Evolutionary conservation across 257 asterid species (phyloP).

Genomic region (Solanum rostratum): DNA sequence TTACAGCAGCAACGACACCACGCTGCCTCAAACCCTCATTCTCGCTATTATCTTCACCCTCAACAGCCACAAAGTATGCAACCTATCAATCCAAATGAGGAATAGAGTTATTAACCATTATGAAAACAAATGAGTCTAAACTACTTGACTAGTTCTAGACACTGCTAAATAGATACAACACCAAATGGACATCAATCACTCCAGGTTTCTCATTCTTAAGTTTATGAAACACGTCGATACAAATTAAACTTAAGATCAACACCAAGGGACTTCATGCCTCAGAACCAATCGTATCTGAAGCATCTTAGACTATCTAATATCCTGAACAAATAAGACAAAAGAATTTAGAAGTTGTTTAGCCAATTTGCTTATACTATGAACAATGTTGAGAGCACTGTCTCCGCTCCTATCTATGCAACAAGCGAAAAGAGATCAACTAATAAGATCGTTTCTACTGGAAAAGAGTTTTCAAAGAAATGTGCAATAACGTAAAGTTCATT

Average conservation of each 20-base stretch:
- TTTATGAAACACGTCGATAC: background rate
- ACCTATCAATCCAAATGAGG: slow-evolving; percentile 30
- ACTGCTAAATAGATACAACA: background rate
- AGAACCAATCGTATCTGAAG: background rate
- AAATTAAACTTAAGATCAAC: background rate
- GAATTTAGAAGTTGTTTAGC: background rate
- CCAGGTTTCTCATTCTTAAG: background rate
- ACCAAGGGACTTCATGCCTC: background rate
- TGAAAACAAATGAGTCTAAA: background rate
- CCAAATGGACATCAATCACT: background rate
- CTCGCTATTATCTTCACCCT: slow-evolving; percentile 26
- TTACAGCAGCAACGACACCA: slow-evolving; percentile 72
- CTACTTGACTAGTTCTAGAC: background rate
- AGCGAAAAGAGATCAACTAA: no score
- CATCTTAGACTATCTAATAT: background rate
- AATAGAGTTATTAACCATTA: background rate
- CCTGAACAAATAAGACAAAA: background rate
- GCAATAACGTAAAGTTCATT: background rate
- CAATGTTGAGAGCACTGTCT: background rate
- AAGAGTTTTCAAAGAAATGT: background rate
- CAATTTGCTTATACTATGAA: background rate
- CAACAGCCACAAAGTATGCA: slow-evolving; percentile 81
- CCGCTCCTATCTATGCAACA: background rate
- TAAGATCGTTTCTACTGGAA: background rate
- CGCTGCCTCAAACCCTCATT: slow-evolving; percentile 37